Percentiles rank a stretch among this genome's conserved stretches.
Evolutionary conservation across 345 rosid species (phyloP).

Genomic region (Pugionium cornutum): DNA sequence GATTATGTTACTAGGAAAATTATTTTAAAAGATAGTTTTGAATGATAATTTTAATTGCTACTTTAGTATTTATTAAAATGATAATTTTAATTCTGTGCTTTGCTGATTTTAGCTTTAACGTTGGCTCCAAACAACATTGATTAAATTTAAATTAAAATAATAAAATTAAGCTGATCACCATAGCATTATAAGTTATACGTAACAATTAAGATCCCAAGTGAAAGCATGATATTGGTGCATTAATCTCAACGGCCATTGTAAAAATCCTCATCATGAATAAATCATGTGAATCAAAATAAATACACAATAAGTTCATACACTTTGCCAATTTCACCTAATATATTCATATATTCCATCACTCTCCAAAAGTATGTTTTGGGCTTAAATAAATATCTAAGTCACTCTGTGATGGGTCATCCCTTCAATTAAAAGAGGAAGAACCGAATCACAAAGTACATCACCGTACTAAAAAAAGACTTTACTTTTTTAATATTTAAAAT

Average conservation of each 20-base stretch:
- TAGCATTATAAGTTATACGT: too few relatives aligned
- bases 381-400: slow-evolving; percentile 15
- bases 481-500: neutral
- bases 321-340: slow-evolving; percentile 14
- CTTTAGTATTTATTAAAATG: too few relatives aligned
- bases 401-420: slow-evolving; percentile 17
- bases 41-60: too few relatives aligned
- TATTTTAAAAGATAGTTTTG: too few relatives aligned
- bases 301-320: neutral
- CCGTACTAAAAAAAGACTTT: slow-evolving; percentile 4
- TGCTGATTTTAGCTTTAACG: too few relatives aligned
- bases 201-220: too few relatives aligned
- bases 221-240: neutral
- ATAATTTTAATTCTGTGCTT: too few relatives aligned
- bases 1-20: too few relatives aligned
- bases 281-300: neutral
- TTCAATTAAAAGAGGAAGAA: slow-evolving; percentile 28
- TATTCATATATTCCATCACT: slow-evolving; percentile 18
- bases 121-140: too few relatives aligned
- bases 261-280: neutral
- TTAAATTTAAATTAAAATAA: too few relatives aligned
- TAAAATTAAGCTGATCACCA: too few relatives aligned
- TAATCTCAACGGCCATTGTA: neutral
- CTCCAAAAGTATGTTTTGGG: slow-evolving; percentile 11
- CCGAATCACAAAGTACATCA: slow-evolving; percentile 29